These are phyloP conservation scores for Corynespora cassiicola DNA, from an alignment of 2,329 filamentous ascomycete genomes.

Conservation along the genomic window DNA sequence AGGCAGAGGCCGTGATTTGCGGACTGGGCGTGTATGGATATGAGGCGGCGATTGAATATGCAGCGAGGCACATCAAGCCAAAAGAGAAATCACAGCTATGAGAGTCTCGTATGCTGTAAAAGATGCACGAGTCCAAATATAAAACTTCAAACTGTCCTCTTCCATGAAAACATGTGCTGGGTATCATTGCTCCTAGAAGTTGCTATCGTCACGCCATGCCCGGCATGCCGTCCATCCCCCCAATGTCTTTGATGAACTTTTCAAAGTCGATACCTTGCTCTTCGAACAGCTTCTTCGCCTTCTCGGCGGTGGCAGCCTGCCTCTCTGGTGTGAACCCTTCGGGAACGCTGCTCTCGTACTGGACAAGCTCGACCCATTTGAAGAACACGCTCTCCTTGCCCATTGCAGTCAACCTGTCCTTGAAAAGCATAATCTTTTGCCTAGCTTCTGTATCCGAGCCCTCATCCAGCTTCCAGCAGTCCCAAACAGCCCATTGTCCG, in stretches of 20 bases:
- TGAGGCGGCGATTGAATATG: slow-evolving; percentile 53
- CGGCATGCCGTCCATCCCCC: slow-evolving; percentile 64
- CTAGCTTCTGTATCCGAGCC: slow-evolving; percentile 67
- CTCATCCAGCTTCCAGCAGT: slow-evolving; percentile 60
- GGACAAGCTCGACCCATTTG: slow-evolving; percentile 90
- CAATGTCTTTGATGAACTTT: slow-evolving; percentile 74
- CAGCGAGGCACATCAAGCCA: slow-evolving; percentile 38
- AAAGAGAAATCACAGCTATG: slow-evolving; percentile 22
- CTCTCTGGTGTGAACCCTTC: slow-evolving; percentile 79
- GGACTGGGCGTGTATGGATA: slow-evolving; percentile 63
- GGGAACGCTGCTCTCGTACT: slow-evolving; percentile 81
- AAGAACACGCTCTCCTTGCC: slow-evolving; percentile 91
- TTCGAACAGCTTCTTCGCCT: slow-evolving; percentile 78
- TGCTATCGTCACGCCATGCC: slow-evolving; percentile 44
- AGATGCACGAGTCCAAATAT: too few relatives aligned
- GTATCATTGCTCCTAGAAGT: too few relatives aligned
- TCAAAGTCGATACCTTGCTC: slow-evolving; percentile 83
- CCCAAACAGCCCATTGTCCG: slow-evolving; percentile 74
- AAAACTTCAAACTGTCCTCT: too few relatives aligned
- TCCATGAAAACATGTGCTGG: too few relatives aligned
- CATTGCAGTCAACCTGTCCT: slow-evolving; percentile 74
- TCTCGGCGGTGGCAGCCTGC: slow-evolving; percentile 73
- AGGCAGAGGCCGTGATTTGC: slow-evolving; percentile 75
- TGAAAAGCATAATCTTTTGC: slow-evolving; percentile 80
- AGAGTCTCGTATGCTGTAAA: too few relatives aligned